Conservation (phyloP, 2,329 filamentous ascomycete genomes). For the Ceratocystis eucalypticola region DNA sequence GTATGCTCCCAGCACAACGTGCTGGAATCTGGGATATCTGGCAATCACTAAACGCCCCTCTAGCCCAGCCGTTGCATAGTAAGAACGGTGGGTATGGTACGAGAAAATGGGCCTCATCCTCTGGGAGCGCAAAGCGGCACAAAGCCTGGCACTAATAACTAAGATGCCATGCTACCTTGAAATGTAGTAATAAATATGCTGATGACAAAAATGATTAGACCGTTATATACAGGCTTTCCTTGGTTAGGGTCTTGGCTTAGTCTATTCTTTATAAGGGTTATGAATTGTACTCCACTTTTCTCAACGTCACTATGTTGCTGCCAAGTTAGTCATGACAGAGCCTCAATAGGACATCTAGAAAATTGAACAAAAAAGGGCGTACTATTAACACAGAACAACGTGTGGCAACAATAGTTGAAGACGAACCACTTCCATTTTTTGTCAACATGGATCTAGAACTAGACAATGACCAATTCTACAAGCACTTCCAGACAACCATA, state of each 20-base stretch:
- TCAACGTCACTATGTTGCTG: background rate
- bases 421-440: background rate
- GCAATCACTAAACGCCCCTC: constrained; percentile 48
- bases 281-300: background rate
- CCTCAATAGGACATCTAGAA: background rate
- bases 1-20: constrained; percentile 78
- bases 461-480: constrained; percentile 69
- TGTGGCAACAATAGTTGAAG: background rate
- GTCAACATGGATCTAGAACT: constrained; percentile 27
- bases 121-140: constrained; percentile 8
- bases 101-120: constrained; percentile 17
- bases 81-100: constrained; percentile 24
- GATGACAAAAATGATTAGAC: background rate
- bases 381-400: too few species aligned
- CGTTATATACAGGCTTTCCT: background rate
- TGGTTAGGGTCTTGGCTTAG: background rate
- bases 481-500: constrained; percentile 65
- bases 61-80: constrained; percentile 25
- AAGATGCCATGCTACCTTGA: background rate
- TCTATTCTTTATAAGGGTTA: background rate
- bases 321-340: background rate
- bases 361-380: too few species aligned
- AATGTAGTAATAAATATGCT: background rate
- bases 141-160: constrained; percentile 1
- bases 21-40: constrained; percentile 78